Base-by-base conservation (phyloP, 441 rosid genomes). In the Erodium trifolium region DNA sequence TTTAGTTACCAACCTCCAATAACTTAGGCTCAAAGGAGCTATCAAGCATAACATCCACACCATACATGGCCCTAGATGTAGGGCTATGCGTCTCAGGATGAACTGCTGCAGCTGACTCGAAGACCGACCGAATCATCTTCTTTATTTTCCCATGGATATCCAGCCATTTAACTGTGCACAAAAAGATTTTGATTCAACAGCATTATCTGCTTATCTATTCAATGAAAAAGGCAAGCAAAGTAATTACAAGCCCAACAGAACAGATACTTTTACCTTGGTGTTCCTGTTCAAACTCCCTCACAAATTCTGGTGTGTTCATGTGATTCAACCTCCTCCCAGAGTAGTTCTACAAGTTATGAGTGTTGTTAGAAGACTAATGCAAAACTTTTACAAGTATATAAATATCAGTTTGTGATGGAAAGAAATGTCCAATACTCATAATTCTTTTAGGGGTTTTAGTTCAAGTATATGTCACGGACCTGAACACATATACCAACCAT, bases 51-150 rank as follows among this genome's bases (percentile, higher is more conserved):
- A 91, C 82, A 78, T 93, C 98, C 73, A 91, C 87, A 13, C 97
- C 98, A 16, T 93, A 93, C 41, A 93, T 87, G 73, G 97, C 88
- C 79, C 97, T 80, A 41, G 92, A 89, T 71, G 78, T 85, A 4
- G 88, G 81, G 70, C 85, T 83, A 2, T 89, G 93, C 97, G 89
- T 93, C 86, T 88, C 91, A 0, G 95, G 97, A 80, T 93, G 97
- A 43, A 82, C 81, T 5, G 64, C 75, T 39, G 93, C 89, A 49
- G 97, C 98, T 23, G 92, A 88, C 79, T 89, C 89, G 19, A 91
- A 89, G 59, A 89, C 90, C 2, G 83, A 78, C 66, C 87, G 78
- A 68, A 93, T 82, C 91, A 87, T 73, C 67, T 75, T 74, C 80
- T 68, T 80, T 17, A 88, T 83, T 75, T 87, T 88, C 77, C 78